These are phyloP conservation scores for Arabidopsis lyrata DNA, from an alignment of 441 rosid species.

Conservation along the genomic window DNA sequence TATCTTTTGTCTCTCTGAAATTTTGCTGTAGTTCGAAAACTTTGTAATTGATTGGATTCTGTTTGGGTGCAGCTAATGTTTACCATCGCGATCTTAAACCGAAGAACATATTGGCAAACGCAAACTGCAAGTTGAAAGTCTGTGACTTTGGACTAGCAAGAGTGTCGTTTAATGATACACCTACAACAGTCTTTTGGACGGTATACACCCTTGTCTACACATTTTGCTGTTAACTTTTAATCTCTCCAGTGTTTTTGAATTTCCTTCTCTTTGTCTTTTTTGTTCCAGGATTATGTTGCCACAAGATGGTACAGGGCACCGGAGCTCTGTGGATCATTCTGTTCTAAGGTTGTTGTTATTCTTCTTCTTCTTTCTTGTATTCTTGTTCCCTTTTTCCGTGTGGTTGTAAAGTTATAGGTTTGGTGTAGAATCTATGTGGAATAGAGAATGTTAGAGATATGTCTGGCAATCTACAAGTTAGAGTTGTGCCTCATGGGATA, in stretches of 20 bases:
- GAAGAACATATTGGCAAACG: slow-evolving; percentile 96
- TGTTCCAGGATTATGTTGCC: slow-evolving; percentile 90
- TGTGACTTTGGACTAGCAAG: slow-evolving; percentile 98
- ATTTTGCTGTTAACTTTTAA: not conserved
- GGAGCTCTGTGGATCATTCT: slow-evolving; percentile 97
- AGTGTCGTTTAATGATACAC: slow-evolving; percentile 92
- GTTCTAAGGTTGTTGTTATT: slow-evolving; percentile 75
- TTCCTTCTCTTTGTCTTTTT: slow-evolving; percentile 23
- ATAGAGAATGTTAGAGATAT: slow-evolving; percentile 8
- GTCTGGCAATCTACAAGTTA: not conserved
- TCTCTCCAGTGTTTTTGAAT: slow-evolving; percentile 26
- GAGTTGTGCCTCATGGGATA: slow-evolving; percentile 29
- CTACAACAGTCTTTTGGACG: slow-evolving; percentile 97
- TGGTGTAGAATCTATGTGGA: slow-evolving; percentile 22
- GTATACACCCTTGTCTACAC: slow-evolving; percentile 50
- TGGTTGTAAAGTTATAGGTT: slow-evolving; percentile 17
- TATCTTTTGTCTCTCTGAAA: not conserved
- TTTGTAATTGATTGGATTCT: slow-evolving; percentile 21
- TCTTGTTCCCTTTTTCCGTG: slow-evolving; percentile 4
- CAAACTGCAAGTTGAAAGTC: slow-evolving; percentile 97
- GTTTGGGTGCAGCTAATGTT: slow-evolving; percentile 77
- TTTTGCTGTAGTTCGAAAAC: not conserved
- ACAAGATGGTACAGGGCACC: slow-evolving; percentile 99
- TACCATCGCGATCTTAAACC: slow-evolving; percentile 99
- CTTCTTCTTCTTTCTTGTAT: slow-evolving; percentile 7